A percentile compares a stretch with the other conserved stretches of the same genome.
phyloP scores from a whole-genome alignment of 208 protist genomes.

The Blechomonas ayalai region DNA sequence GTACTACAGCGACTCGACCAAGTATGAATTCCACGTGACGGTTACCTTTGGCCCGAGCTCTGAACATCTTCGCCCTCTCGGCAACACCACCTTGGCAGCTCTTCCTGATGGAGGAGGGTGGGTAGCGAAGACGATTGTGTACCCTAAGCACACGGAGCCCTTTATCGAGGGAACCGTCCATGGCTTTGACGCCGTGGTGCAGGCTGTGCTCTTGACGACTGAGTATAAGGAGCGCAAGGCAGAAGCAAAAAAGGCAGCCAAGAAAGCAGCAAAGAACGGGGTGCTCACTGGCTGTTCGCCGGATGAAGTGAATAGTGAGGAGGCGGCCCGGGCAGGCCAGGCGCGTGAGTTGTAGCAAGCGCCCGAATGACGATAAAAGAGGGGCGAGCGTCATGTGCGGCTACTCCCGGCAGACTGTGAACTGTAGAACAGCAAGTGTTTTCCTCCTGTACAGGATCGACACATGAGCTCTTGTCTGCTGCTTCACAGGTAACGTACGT shows the following conservation, averaged over 20 bases:
- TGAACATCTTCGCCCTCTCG: conserved; percentile 34
- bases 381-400: no score
- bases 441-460: no score
- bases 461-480: no score
- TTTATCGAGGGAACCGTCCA: conserved; percentile 65
- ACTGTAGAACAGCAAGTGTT: no score
- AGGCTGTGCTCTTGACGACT: conserved; percentile 45
- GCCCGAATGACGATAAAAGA: no score
- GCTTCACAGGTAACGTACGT: no score
- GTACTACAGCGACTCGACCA: conserved; percentile 76
- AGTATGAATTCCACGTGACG: conserved; percentile 64
- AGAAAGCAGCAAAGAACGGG: conserved; percentile 28
- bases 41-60: conserved; percentile 48
- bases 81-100: conserved; percentile 31
- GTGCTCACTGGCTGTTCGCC: no score
- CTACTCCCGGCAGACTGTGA: no score
- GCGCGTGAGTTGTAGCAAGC: no score
- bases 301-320: no score
- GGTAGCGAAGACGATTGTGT: conserved; percentile 44
- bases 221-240: conserved; percentile 49
- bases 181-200: conserved; percentile 40
- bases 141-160: conserved; percentile 34
- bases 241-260: conserved; percentile 39
- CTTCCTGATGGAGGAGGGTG: conserved; percentile 18
- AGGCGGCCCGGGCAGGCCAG: no score